These are phyloP conservation scores for Porogramme epimiltina DNA, from an alignment of 1,284 basidiomycete genomes.

Conservation along the genomic window DNA sequence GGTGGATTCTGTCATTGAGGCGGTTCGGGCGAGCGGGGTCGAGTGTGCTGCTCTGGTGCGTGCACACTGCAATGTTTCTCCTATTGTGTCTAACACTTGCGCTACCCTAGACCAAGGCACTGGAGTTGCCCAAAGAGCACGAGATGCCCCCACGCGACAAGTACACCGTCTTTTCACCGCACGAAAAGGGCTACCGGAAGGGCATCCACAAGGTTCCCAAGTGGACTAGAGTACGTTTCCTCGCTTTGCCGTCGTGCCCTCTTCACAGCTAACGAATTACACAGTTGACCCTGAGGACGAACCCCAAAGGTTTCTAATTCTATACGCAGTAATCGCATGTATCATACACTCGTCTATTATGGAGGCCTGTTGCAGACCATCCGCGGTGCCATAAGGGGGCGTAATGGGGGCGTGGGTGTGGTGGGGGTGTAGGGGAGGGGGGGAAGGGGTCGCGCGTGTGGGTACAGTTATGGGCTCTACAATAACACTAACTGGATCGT, in stretches of 20 bases:
- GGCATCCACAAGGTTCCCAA: conserved; percentile 96
- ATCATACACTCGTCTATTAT: conserved; percentile 25
- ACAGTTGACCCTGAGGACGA: conserved; percentile 81
- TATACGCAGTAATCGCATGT: conserved; percentile 23
- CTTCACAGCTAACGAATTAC: conserved; percentile 13
- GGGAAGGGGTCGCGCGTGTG: too few species aligned
- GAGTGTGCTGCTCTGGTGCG: conserved; percentile 75
- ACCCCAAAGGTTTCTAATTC: conserved; percentile 86
- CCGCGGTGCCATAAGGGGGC: conserved; percentile 14
- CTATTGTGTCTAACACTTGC: background rate
- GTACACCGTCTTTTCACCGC: conserved; percentile 88
- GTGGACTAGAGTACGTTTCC: conserved; percentile 79
- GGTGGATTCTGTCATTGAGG: conserved; percentile 92
- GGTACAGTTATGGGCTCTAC: conserved; percentile 38
- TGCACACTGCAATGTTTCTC: conserved; percentile 16
- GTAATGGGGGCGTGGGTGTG: conserved; percentile 8
- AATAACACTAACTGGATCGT: conserved; percentile 79
- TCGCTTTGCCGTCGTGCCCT: conserved; percentile 1
- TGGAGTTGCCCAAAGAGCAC: conserved; percentile 84
- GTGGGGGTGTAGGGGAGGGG: too few species aligned
- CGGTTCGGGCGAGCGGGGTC: conserved; percentile 82
- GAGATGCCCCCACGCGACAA: conserved; percentile 92
- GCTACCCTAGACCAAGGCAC: conserved; percentile 54
- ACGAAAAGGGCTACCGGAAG: conserved; percentile 81
- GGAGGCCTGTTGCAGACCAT: conserved; percentile 22